phyloP scores from a whole-genome alignment of 2,329 filamentous ascomycete genomes.

The Elsinoe necatrix region DNA sequence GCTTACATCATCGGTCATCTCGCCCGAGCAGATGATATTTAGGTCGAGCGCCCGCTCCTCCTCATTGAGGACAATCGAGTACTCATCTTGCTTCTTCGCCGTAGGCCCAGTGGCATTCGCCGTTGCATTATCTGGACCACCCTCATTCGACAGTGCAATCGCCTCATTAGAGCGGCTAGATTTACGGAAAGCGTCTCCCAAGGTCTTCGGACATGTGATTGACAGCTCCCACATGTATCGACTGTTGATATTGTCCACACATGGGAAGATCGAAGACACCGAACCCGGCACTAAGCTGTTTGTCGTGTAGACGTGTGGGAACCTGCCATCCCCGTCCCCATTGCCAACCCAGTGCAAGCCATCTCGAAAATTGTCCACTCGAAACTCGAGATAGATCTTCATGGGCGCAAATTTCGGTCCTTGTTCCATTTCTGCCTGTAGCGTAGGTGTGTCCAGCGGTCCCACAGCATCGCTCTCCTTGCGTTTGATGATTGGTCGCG shows the following conservation, averaged over 20 bases:
- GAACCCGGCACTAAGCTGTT: slow-evolving; percentile 71
- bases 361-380: slow-evolving; percentile 66
- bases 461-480: slow-evolving; percentile 31
- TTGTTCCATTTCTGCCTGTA: slow-evolving; percentile 24
- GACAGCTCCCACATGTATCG: slow-evolving; percentile 82
- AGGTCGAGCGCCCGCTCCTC: slow-evolving; percentile 86
- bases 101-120: slow-evolving; percentile 24
- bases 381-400: slow-evolving; percentile 65
- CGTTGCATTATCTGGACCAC: slow-evolving; percentile 14
- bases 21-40: slow-evolving; percentile 83
- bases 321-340: slow-evolving; percentile 68
- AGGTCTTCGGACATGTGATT: slow-evolving; percentile 73
- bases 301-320: slow-evolving; percentile 84
- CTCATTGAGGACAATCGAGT: slow-evolving; percentile 45
- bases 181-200: slow-evolving; percentile 61
- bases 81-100: slow-evolving; percentile 30
- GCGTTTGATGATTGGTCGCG: slow-evolving; percentile 26
- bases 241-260: slow-evolving; percentile 75
- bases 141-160: slow-evolving; percentile 14
- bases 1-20: slow-evolving; percentile 63
- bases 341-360: slow-evolving; percentile 87
- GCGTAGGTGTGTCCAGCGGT: slow-evolving; percentile 23
- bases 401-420: slow-evolving; percentile 49
- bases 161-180: slow-evolving; percentile 18
- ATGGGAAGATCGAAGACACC: slow-evolving; percentile 83